Conservation (phyloP, 2,329 filamentous ascomycete species). For the Aspergillus ruber region DNA sequence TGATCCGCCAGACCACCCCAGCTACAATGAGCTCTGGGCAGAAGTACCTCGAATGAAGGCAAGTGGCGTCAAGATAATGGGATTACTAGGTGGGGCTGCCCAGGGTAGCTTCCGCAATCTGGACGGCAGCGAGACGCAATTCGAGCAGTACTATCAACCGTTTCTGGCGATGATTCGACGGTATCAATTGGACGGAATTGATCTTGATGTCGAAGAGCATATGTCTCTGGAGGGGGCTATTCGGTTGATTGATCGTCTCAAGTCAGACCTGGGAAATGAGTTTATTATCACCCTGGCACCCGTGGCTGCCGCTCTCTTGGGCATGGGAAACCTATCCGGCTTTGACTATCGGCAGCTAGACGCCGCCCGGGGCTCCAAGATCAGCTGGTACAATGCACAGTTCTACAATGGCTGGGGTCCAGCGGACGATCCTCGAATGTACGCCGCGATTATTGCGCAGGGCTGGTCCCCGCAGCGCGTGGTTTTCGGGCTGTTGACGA, state of each 20-base stretch:
- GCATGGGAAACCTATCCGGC: conserved; percentile 61
- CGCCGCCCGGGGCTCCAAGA: conserved; percentile 55
- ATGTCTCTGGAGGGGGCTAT: conserved; percentile 63
- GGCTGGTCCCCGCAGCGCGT: conserved; percentile 70
- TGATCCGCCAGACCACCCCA: conserved; percentile 59
- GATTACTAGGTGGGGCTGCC: conserved; percentile 82
- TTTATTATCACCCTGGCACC: conserved; percentile 80
- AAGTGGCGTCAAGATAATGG: conserved; percentile 70
- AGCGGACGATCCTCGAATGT: conserved; percentile 45
- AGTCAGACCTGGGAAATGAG: conserved; percentile 40
- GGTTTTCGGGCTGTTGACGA: conserved; percentile 75
- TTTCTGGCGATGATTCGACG: conserved; percentile 59
- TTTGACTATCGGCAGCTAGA: conserved; percentile 76
- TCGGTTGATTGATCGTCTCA: conserved; percentile 60
- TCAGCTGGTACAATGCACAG: conserved; percentile 84
- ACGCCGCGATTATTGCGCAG: conserved; percentile 36
- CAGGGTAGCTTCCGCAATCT: conserved; percentile 62
- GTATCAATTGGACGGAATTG: conserved; percentile 61
- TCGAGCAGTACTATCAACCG: conserved; percentile 68
- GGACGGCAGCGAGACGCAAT: conserved; percentile 52
- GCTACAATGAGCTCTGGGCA: conserved; percentile 68
- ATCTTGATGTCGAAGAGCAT: conserved; percentile 73
- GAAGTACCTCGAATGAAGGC: conserved; percentile 68
- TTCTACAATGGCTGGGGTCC: conserved; percentile 91
- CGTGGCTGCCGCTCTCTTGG: conserved; percentile 67